phyloP scores from a whole-genome alignment of 169 alveolate genomes.

The Sarcocystis neurona region DNA sequence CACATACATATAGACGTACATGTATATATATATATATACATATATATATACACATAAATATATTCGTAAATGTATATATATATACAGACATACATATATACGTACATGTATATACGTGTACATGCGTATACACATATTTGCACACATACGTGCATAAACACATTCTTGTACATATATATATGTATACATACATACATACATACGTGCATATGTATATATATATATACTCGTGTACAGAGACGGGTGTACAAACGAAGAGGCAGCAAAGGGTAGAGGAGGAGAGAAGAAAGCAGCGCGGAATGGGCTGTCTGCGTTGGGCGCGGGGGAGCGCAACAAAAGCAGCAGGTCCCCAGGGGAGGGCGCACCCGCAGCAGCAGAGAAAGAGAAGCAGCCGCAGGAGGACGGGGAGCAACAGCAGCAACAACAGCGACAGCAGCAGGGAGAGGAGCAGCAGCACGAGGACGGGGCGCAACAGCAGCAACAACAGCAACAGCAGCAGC shows the following conservation, averaged over 20 bases:
- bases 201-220: background rate
- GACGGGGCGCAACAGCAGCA: background rate
- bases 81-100: background rate
- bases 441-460: background rate
- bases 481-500: no score
- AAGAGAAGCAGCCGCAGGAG: background rate
- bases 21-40: background rate
- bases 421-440: no score
- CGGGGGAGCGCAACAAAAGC: background rate
- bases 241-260: background rate
- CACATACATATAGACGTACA: background rate
- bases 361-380: background rate
- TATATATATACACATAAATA: background rate
- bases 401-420: background rate
- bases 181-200: background rate
- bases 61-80: background rate
- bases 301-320: no score
- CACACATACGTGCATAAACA: background rate
- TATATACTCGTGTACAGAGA: background rate
- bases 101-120: slow-evolving; percentile 2
- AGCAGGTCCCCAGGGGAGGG: background rate
- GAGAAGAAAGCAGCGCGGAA: slow-evolving; percentile 5
- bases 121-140: background rate
- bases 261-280: background rate
- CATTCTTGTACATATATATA: background rate